phyloP scores from a whole-genome alignment of 495 filamentous ascomycete species.

The Podospora comata region DNA sequence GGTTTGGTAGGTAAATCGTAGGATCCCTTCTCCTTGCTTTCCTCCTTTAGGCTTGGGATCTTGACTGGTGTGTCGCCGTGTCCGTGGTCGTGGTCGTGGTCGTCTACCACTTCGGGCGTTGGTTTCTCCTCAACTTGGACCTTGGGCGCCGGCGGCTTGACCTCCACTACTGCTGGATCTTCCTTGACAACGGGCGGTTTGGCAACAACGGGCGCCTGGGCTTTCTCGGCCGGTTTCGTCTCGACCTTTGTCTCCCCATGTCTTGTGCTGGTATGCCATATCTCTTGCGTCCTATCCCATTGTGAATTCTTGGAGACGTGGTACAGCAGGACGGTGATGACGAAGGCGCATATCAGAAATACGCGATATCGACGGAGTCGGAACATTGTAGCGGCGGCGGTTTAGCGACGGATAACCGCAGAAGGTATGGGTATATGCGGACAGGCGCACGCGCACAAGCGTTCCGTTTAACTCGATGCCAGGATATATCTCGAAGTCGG shows the following conservation, averaged over 20 bases:
- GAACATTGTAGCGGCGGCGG: constrained; percentile 53
- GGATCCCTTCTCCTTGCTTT: constrained; percentile 25
- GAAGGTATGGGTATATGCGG: neutral
- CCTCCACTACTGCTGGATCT: neutral
- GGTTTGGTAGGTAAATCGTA: constrained; percentile 29
- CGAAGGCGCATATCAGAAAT: constrained; percentile 65
- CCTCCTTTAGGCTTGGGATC: constrained; percentile 40
- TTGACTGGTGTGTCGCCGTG: constrained; percentile 22
- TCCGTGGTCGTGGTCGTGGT: neutral
- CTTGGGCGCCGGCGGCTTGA: neutral
- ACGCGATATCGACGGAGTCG: constrained; percentile 74
- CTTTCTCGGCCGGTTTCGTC: constrained; percentile 14
- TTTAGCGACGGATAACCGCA: neutral
- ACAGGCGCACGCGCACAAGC: neutral
- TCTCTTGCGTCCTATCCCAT: constrained; percentile 40
- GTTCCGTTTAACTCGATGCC: neutral
- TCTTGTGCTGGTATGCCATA: constrained; percentile 19
- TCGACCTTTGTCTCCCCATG: constrained; percentile 5
- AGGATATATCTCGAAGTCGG: neutral
- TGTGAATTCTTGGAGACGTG: constrained; percentile 56
- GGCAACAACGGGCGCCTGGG: neutral
- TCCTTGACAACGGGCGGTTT: neutral
- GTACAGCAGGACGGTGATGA: constrained; percentile 62
- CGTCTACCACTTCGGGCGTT: neutral
- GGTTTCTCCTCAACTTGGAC: neutral